Conservation (phyloP, 176 grass and related monocot species). For the bread wheat (Triticum aestivum) region DNA sequence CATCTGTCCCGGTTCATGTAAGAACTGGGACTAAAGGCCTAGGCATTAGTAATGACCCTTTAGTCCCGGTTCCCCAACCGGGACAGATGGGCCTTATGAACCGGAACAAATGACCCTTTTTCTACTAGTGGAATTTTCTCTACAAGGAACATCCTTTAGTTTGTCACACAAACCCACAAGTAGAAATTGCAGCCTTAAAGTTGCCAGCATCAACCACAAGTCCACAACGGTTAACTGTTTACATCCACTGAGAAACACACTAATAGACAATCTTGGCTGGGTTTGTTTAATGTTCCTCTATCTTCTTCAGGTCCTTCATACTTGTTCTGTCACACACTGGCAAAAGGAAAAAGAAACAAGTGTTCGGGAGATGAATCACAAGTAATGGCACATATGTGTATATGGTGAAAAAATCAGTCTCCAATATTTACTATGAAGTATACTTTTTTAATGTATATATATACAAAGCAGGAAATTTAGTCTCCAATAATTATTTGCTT, state of each 20-base stretch:
- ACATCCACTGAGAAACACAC: constrained; percentile 11
- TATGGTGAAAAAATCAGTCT: not conserved
- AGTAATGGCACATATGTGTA: not conserved
- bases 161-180: constrained; percentile 16
- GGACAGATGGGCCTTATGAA: no score
- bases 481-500: no score
- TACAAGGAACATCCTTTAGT: not conserved
- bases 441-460: not conserved
- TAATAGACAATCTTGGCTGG: not conserved
- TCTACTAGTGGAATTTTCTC: not conserved
- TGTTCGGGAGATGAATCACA: not conserved
- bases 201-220: constrained; percentile 27
- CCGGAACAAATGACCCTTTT: no score
- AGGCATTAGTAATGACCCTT: no score
- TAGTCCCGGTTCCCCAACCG: no score
- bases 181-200: not conserved
- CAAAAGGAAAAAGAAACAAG: not conserved
- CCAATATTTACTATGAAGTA: not conserved
- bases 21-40: no score
- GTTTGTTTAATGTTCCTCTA: constrained; percentile 72
- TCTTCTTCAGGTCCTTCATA: constrained; percentile 69
- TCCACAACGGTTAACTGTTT: not conserved
- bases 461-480: no score
- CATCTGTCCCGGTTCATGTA: no score
- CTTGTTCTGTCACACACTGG: constrained; percentile 78